Evolutionary conservation across 768 basidiomycete genomes (phyloP).

Genomic region (Trametes elegans): DNA sequence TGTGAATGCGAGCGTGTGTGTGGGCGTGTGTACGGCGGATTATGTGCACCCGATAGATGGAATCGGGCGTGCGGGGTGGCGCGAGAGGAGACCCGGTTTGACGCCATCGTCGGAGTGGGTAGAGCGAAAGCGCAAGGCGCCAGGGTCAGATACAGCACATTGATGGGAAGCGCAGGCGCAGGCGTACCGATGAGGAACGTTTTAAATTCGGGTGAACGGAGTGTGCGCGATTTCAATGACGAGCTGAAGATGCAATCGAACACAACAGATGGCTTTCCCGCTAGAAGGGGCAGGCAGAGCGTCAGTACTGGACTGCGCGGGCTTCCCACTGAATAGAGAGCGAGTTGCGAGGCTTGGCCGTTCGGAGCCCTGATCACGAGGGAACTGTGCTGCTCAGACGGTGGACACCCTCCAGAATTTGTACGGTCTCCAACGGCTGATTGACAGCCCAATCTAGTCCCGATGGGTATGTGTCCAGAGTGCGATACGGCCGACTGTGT

Average conservation of each 20-base stretch:
- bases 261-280: constrained; percentile 65
- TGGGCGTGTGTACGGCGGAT: not conserved
- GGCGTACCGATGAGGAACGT: constrained; percentile 64
- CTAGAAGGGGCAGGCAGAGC: constrained; percentile 34
- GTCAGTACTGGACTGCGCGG: not conserved
- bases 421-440: too few relatives aligned
- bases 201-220: constrained; percentile 65
- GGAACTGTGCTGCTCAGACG: too few relatives aligned
- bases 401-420: too few relatives aligned
- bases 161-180: not conserved
- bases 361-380: too few relatives aligned
- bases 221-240: constrained; percentile 54
- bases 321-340: too few relatives aligned
- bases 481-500: too few relatives aligned
- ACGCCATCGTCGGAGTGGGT: not conserved
- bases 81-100: too few relatives aligned
- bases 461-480: too few relatives aligned
- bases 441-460: too few relatives aligned
- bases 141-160: not conserved
- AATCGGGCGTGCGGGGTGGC: not conserved
- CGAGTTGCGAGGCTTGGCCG: too few relatives aligned
- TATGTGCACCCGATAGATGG: not conserved
- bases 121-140: not conserved
- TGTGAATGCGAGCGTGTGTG: not conserved
- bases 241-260: constrained; percentile 72